Conservation (phyloP, 2,329 filamentous ascomycete species). For the Fusarium sp. region DNA sequence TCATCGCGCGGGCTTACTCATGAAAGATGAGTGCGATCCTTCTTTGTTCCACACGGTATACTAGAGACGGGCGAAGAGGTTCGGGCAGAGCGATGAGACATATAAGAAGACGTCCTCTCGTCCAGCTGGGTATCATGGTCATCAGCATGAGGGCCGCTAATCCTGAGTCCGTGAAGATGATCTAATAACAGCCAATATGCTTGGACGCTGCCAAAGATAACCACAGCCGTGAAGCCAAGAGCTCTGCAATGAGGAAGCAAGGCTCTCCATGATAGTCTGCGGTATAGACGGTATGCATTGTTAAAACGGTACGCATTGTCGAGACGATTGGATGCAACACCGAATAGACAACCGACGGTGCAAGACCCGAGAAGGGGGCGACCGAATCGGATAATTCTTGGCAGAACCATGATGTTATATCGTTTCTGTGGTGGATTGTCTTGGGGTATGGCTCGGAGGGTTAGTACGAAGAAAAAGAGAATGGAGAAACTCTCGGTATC, state of each 20-base stretch:
- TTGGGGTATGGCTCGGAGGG: too few relatives aligned
- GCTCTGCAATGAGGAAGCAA: background rate
- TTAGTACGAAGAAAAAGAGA: too few relatives aligned
- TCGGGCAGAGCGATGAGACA: background rate
- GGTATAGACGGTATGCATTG: background rate
- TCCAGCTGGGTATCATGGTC: background rate
- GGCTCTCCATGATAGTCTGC: background rate
- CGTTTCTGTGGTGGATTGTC: background rate
- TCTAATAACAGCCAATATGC: background rate
- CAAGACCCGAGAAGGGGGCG: background rate
- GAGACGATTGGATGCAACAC: background rate
- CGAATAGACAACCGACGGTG: background rate
- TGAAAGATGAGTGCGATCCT: background rate
- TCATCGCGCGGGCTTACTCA: background rate
- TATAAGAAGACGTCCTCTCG: background rate
- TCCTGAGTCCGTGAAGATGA: rapidly evolving
- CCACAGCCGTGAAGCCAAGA: background rate
- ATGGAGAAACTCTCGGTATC: background rate
- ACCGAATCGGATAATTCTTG: background rate
- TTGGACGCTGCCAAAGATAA: background rate
- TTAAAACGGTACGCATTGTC: background rate
- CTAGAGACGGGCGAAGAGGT: background rate
- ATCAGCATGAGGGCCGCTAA: background rate
- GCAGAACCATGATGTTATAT: background rate
- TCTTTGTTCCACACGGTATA: rapidly evolving